phyloP scores from a whole-genome alignment of 495 filamentous ascomycete genomes.

The Neurospora sp. region DNA sequence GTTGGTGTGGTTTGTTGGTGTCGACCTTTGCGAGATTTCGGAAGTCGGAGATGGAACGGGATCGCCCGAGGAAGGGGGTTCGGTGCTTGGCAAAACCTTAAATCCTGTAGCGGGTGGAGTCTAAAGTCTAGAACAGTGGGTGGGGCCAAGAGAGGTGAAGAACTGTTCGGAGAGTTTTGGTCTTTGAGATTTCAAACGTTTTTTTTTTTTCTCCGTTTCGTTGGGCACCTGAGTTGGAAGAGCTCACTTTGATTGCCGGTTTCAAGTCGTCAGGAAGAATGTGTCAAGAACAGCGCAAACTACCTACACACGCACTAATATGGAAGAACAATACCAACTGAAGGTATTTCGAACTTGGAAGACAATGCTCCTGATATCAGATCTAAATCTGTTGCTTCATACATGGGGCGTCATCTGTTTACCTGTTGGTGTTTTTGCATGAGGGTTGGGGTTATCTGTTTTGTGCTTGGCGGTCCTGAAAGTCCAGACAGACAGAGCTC shows the following conservation, averaged over 20 bases:
- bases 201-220: not conserved
- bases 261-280: too few relatives aligned
- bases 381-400: not conserved
- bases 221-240: not conserved
- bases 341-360: too few relatives aligned
- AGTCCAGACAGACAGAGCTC: not conserved
- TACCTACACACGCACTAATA: too few relatives aligned
- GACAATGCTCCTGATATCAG: not conserved
- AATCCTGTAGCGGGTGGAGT: not conserved
- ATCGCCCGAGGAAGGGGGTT: not conserved
- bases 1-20: not conserved
- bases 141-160: not conserved
- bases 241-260: too few relatives aligned
- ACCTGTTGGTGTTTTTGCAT: not conserved
- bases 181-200: not conserved
- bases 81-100: not conserved
- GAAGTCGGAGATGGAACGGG: not conserved
- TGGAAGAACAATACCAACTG: too few relatives aligned
- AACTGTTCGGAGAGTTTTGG: not conserved
- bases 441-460: not conserved
- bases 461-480: not conserved
- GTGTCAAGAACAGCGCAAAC: too few relatives aligned
- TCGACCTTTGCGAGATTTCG: not conserved
- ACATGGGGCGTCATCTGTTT: not conserved
- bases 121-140: not conserved